Evolutionary conservation across 1,284 basidiomycete genomes (phyloP).

Genomic region (Fomes fomentarius): DNA sequence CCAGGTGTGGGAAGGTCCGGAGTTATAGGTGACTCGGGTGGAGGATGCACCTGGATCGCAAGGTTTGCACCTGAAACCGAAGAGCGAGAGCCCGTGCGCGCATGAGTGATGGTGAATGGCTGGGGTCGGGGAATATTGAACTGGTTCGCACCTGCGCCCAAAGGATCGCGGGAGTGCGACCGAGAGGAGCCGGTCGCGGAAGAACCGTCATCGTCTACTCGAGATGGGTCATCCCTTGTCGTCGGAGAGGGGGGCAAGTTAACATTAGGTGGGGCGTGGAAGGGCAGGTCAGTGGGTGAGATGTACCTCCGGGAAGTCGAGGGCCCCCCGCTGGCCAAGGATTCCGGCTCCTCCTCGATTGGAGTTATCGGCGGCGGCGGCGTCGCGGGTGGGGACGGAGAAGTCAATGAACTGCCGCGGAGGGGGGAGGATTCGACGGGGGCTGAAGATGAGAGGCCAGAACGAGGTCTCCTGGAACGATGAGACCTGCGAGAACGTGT

Average conservation of each 20-base stretch:
- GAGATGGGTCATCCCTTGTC: conserved; percentile 29
- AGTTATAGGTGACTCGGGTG: conserved; percentile 73
- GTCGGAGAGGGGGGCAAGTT: conserved; percentile 53
- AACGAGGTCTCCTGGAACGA: conserved; percentile 50
- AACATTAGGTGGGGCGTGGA: conserved; percentile 55
- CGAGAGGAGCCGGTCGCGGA: conserved; percentile 37
- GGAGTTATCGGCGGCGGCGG: conserved; percentile 81
- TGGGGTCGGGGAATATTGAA: conserved; percentile 70
- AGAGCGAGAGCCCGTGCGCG: conserved; percentile 37
- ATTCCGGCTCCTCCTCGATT: conserved; percentile 63
- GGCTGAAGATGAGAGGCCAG: conserved; percentile 39
- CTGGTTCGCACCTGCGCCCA: conserved; percentile 74
- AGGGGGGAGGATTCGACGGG: conserved; percentile 65
- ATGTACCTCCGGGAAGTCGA: conserved; percentile 58
- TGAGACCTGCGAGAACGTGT: conserved; percentile 61
- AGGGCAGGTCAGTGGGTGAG: conserved; percentile 66
- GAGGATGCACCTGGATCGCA: conserved; percentile 69
- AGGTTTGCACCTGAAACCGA: conserved; percentile 59
- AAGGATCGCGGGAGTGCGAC: conserved; percentile 34
- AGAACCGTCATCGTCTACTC: conserved; percentile 25
- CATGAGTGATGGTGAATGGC: conserved; percentile 37
- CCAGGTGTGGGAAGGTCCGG: conserved; percentile 81
- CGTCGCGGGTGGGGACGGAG: conserved; percentile 51
- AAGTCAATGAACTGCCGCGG: conserved; percentile 44
- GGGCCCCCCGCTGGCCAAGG: conserved; percentile 37